Evolutionary conservation across 2,329 filamentous ascomycete genomes (phyloP).

Genomic region (Rhinocladiella similis): DNA sequence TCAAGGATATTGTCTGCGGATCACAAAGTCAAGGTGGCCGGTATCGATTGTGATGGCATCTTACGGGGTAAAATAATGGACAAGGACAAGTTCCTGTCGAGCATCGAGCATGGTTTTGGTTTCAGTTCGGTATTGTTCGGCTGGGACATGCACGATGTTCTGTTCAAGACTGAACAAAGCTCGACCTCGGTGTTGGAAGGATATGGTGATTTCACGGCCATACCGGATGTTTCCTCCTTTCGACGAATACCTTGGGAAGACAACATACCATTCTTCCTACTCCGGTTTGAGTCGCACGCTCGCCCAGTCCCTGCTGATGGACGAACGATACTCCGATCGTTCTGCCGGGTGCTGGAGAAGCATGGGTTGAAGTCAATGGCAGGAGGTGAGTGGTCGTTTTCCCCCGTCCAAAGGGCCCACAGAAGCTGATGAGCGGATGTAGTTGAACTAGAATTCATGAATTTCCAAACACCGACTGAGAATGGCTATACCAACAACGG

Average conservation of each 20-base stretch:
- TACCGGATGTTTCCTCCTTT: conserved; percentile 2
- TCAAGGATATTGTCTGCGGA: not conserved
- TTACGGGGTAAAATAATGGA: conserved; percentile 8
- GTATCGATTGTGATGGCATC: conserved; percentile 7
- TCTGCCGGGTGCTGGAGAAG: not conserved
- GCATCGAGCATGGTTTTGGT: conserved; percentile 3
- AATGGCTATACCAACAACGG: conserved; percentile 28
- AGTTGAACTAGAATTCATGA: conserved; percentile 10
- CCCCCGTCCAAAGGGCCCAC: not conserved
- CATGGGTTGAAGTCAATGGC: not conserved
- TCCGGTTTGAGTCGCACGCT: not conserved
- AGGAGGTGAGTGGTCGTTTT: not conserved
- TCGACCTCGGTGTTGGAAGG: not conserved
- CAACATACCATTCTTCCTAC: conserved; percentile 5
- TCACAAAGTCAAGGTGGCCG: conserved; percentile 4
- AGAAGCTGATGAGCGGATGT: not conserved
- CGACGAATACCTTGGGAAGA: conserved; percentile 11
- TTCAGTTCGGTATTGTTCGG: conserved; percentile 7
- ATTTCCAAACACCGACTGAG: conserved; percentile 33
- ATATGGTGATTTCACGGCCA: conserved; percentile 6
- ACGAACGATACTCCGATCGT: not conserved
- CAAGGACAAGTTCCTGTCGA: conserved; percentile 11
- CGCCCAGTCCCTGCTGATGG: conserved; percentile 4
- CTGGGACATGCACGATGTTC: conserved; percentile 9
- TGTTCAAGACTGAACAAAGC: conserved; percentile 1